Evolutionary conservation across 2,329 filamentous ascomycete genomes (phyloP).

Genomic region (Fusarium coffeatum): DNA sequence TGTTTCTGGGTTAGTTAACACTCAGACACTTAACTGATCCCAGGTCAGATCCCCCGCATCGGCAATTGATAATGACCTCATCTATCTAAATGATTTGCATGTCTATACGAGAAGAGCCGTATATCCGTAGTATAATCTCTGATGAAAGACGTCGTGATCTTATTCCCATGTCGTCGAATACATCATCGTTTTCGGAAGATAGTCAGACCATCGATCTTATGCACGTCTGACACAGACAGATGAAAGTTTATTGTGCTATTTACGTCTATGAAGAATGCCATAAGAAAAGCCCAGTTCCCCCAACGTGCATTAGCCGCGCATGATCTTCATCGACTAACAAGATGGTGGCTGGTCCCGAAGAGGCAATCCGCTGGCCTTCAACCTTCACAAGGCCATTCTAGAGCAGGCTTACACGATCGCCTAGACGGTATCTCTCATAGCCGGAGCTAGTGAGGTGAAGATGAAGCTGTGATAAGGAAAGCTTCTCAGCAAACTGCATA

Average conservation of each 20-base stretch:
- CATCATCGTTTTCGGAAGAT: constrained; percentile 17
- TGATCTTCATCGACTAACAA: background rate
- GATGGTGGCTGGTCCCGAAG: constrained; percentile 13
- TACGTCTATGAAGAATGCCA: background rate
- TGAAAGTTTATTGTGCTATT: constrained; percentile 21
- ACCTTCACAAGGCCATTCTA: background rate
- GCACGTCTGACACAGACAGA: constrained; percentile 29
- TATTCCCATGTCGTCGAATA: constrained; percentile 11
- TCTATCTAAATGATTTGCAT: background rate
- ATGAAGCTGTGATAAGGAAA: constrained; percentile 22
- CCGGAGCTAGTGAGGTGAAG: background rate
- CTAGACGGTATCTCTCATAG: background rate
- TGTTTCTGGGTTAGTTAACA: constrained; percentile 4
- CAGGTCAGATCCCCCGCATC: background rate
- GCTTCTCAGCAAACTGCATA: background rate
- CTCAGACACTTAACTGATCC: too few species aligned
- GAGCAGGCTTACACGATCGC: constrained; percentile 19
- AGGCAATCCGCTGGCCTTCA: constrained; percentile 11
- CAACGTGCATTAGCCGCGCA: constrained; percentile 23
- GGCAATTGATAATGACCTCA: background rate
- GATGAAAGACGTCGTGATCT: background rate
- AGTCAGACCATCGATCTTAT: constrained; percentile 10
- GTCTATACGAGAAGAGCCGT: background rate
- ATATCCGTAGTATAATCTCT: background rate
- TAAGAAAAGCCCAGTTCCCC: background rate